Percentiles rank a stretch among this genome's conserved stretches.
Conservation (phyloP, 2,329 filamentous ascomycete genomes). For the Diatrype stigma region DNA sequence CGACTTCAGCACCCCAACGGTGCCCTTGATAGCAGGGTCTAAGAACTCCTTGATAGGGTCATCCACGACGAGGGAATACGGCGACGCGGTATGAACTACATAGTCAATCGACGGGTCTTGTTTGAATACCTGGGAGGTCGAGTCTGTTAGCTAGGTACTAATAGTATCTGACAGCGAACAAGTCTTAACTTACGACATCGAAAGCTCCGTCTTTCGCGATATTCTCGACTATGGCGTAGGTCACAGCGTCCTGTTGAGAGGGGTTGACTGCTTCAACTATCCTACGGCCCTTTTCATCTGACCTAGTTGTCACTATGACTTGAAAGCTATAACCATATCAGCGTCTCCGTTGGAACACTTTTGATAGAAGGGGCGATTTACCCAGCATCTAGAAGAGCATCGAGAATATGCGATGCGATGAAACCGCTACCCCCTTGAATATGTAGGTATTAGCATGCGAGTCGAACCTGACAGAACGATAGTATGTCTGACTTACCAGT, state of each 20-base stretch:
- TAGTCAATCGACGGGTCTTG: slow-evolving; percentile 58
- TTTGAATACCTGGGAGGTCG: slow-evolving; percentile 29
- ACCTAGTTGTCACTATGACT: slow-evolving; percentile 45
- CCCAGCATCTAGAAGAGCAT: slow-evolving; percentile 39
- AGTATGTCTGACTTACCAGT: slow-evolving; percentile 17
- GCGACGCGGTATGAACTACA: slow-evolving; percentile 70
- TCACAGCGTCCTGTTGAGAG: slow-evolving; percentile 37
- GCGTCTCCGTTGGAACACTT: slow-evolving; percentile 19
- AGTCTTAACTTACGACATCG: slow-evolving; percentile 39
- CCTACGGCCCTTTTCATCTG: slow-evolving; percentile 41
- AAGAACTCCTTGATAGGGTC: slow-evolving; percentile 44
- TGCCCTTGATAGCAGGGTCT: slow-evolving; percentile 52
- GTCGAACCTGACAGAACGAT: no score
- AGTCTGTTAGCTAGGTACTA: background rate
- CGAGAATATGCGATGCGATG: slow-evolving; percentile 50
- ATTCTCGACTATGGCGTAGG: slow-evolving; percentile 61
- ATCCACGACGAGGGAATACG: slow-evolving; percentile 65
- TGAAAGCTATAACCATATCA: slow-evolving; percentile 26
- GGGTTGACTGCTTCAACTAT: slow-evolving; percentile 37
- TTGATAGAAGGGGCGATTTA: slow-evolving; percentile 16
- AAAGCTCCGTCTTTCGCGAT: slow-evolving; percentile 69
- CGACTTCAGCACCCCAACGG: slow-evolving; percentile 44
- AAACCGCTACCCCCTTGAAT: slow-evolving; percentile 46
- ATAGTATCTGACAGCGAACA: no score
- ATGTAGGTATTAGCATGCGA: background rate